Evolutionary conservation across 441 rosid species (phyloP).

Genomic region (Biscutella laevigata): DNA sequence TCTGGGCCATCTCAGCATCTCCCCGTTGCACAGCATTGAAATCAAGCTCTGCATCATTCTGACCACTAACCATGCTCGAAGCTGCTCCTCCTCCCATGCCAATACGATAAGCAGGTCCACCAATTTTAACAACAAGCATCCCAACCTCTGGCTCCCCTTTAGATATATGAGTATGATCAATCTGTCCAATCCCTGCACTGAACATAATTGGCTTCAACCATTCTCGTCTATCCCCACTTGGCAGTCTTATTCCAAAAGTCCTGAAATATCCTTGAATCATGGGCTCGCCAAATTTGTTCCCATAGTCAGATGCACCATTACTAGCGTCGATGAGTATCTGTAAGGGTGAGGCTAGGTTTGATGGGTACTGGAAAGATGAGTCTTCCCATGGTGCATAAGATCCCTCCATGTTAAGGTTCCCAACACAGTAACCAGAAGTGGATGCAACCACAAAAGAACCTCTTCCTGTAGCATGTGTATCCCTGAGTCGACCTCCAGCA

Average conservation of each 20-base stretch:
- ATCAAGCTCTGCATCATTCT: slow-evolving; percentile 90
- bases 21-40: slow-evolving; percentile 97
- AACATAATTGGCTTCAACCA: slow-evolving; percentile 99
- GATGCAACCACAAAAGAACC: slow-evolving; percentile 88
- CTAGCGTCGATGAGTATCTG: slow-evolving; percentile 87
- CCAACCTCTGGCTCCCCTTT: slow-evolving; percentile 87
- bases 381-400: slow-evolving; percentile 94
- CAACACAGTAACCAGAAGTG: slow-evolving; percentile 86
- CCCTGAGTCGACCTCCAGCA: slow-evolving; percentile 93
- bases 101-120: slow-evolving; percentile 95
- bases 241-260: slow-evolving; percentile 92
- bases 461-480: slow-evolving; percentile 92
- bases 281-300: slow-evolving; percentile 94
- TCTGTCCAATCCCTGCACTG: slow-evolving; percentile 88
- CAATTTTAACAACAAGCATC: slow-evolving; percentile 91
- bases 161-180: slow-evolving; percentile 72
- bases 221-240: slow-evolving; percentile 85
- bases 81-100: slow-evolving; percentile 99
- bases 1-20: slow-evolving; percentile 97
- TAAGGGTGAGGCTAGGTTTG: slow-evolving; percentile 82
- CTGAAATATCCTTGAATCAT: slow-evolving; percentile 83
- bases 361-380: slow-evolving; percentile 61
- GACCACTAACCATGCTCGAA: slow-evolving; percentile 95
- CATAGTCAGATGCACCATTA: slow-evolving; percentile 94
- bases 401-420: slow-evolving; percentile 72